Base-by-base conservation (phyloP, 2,329 filamentous ascomycete genomes). In the Botrytis cinerea region DNA sequence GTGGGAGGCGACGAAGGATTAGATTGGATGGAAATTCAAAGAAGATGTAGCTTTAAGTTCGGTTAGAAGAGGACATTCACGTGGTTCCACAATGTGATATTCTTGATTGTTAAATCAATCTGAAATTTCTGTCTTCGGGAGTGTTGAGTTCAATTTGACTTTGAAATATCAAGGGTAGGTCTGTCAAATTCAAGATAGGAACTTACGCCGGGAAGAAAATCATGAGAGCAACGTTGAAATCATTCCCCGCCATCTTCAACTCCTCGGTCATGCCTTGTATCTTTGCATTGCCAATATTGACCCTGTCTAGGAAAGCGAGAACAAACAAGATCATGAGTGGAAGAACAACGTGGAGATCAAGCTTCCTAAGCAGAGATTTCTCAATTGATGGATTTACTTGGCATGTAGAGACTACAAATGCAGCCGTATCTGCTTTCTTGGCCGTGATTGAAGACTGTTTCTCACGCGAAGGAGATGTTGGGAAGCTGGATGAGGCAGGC, bases 251-350 rank as follows among this genome's bases (percentile, higher is more conserved):
- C 74, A 94, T 82, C 22, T 85, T 83, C 7, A 88, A 86, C 70
- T 90, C 87, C 75, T 87, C 88, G 54, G 88, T 93, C 81, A 86
- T 94, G 51, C 92, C 92, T 38, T 88, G 87, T 72, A 90, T 87
- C 75, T 88, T 89, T 48, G 88, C 93, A 82, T 86, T 95, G 60
- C 93, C 92, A 73, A 95, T 94, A 79, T 95, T 95, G 51, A 92
- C 93, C 22, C 91, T 85, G 79, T 91, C 89, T 46, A 94, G 85
- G 81, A 93, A 94, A 73, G 90, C 91, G 70, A 93, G 85, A 2
- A 94, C 85, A 77, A 93, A 94, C 40, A 94, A 85, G 59, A 93
- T 84, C 72, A 88, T 90, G 12, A 93, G 74, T 4, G 72, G 70
- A 28, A 77, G 77, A 4, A 78, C 62, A 48, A 80, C 70, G 62